These are phyloP conservation scores for Amanita fuliginea DNA, from an alignment of 768 basidiomycete genomes.

Conservation along the genomic window DNA sequence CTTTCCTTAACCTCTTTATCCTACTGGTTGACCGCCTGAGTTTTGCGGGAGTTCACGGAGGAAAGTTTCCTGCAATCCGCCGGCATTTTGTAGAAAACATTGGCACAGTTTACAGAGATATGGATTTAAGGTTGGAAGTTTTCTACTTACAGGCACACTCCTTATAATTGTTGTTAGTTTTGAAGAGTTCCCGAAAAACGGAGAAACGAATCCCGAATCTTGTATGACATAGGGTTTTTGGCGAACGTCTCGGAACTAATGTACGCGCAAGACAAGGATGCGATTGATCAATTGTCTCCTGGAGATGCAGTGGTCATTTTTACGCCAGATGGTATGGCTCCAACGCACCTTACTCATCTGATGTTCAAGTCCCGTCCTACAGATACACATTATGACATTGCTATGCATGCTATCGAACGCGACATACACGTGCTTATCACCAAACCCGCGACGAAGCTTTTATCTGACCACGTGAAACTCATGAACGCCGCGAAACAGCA, in stretches of 20 bases:
- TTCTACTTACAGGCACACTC: not conserved
- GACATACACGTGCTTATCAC: conserved; percentile 86
- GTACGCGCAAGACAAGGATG: conserved; percentile 53
- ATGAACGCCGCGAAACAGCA: conserved; percentile 69
- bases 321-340: conserved; percentile 72
- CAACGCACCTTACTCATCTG: not conserved
- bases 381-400: conserved; percentile 82
- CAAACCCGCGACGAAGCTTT: conserved; percentile 83
- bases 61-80: conserved; percentile 80
- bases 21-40: conserved; percentile 54
- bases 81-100: conserved; percentile 78
- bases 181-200: conserved; percentile 66
- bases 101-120: conserved; percentile 71
- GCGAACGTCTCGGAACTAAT: not conserved
- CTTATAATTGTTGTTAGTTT: conserved; percentile 37
- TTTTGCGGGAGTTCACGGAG: conserved; percentile 87
- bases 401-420: conserved; percentile 75
- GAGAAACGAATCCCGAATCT: conserved; percentile 62
- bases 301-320: conserved; percentile 91
- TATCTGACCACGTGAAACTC: conserved; percentile 73
- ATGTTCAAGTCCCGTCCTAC: conserved; percentile 1
- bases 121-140: conserved; percentile 63
- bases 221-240: conserved; percentile 38
- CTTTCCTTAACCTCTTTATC: conserved; percentile 8
- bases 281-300: conserved; percentile 65